Base-by-base conservation (phyloP, 148 eudicot genomes). In the Nyssa sinensis region DNA sequence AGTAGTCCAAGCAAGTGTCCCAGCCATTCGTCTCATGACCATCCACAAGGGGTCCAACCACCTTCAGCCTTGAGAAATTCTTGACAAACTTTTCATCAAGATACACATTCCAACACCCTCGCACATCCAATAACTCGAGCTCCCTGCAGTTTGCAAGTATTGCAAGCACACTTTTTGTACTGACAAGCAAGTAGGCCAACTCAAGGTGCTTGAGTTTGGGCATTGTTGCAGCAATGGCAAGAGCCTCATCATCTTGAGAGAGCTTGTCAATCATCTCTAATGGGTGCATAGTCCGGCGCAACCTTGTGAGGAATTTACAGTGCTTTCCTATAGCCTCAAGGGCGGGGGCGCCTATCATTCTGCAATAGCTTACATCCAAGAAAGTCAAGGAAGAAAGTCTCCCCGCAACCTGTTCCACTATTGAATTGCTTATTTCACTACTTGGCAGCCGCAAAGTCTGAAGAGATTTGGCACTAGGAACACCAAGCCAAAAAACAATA, bases 41-140 rank as follows among this genome's bases (percentile, higher is more conserved):
- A 62, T 81, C 88, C 30, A 79, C 84, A 55, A 74, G 82, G 5
- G 97, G 94, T 28, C 97, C 97, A 29, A 88, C 84, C 28, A 92
- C 84, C 81, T 78, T 88, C 39, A 92, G 51, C 69, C 70, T 69
- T 0, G 83, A 63, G 70, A 78, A 83, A 21, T 62, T 71, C 64
- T 84, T 83, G 35, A 87, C 72, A 24, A 80, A 73, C 55, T 80
- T 75, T 32, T 84, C 88, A 24, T 92, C 90, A 19, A 88, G 80
- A 37, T 88, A 77, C 76, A 92, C 93, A 34, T 87, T 79, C 91
- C 94, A 92, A 76, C 97, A 92, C 10, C 97, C 97, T 73, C 84
- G 77, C 44, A 92, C 78, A 53, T 92, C 97, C 51, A 92, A 75
- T 24, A 86, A 58, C 80, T 90, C 88, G 2, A 92, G 94, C 35